Evolutionary conservation across 75 land plant genomes (phyloP).

Genomic region (Ceratopteris richardii): DNA sequence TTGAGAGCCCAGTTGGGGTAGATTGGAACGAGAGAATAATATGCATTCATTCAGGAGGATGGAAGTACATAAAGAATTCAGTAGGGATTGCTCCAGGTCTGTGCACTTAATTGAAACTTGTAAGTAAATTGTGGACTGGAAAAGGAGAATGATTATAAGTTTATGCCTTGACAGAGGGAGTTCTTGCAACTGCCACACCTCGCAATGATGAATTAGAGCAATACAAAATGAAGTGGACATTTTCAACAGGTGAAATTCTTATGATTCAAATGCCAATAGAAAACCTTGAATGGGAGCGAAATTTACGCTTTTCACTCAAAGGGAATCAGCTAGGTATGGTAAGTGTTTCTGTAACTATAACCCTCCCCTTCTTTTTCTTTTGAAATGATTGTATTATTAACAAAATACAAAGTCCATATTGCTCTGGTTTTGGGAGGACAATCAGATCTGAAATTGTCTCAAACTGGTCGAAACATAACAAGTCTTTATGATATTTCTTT

Average conservation of each 20-base stretch:
- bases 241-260: constrained; percentile 67
- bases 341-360: neutral
- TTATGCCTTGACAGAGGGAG: constrained; percentile 40
- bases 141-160: no score
- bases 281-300: constrained; percentile 35
- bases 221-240: constrained; percentile 51
- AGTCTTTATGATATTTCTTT: no score
- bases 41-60: constrained; percentile 70
- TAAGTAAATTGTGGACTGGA: no score
- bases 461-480: no score
- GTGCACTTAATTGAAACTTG: neutral
- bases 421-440: no score
- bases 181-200: constrained; percentile 78
- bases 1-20: constrained; percentile 57
- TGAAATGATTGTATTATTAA: no score
- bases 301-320: constrained; percentile 38
- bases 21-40: constrained; percentile 81
- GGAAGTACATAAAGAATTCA: constrained; percentile 68
- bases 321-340: constrained; percentile 13
- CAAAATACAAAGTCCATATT: no score
- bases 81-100: constrained; percentile 74
- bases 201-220: constrained; percentile 46
- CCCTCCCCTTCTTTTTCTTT: no score
- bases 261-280: constrained; percentile 39
- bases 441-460: no score